Evolutionary conservation across 148 eudicot genomes (phyloP).

Genomic region (Oxyria digyna): DNA sequence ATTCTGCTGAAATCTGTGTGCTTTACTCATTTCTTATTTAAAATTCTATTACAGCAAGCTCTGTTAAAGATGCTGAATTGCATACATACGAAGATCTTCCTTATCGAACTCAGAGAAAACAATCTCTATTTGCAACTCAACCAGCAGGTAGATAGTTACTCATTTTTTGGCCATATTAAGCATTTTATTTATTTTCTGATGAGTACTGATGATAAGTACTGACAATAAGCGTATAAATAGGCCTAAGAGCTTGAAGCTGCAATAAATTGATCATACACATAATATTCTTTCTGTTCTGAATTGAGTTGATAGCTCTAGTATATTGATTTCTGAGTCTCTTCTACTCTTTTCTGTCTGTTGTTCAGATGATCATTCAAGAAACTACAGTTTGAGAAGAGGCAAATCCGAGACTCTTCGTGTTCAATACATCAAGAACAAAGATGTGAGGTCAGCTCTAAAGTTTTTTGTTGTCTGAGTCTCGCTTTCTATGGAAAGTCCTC

Average conservation of each 20-base stretch:
- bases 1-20: background rate
- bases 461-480: background rate
- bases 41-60: slow-evolving; percentile 12
- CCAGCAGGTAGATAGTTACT: background rate
- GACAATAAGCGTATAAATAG: no score
- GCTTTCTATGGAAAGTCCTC: background rate
- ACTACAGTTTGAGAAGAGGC: slow-evolving; percentile 39
- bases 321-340: background rate
- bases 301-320: background rate
- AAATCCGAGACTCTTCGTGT: slow-evolving; percentile 64
- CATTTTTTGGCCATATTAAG: background rate
- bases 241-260: background rate
- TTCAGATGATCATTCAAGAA: slow-evolving; percentile 24
- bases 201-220: no score
- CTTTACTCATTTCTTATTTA: background rate
- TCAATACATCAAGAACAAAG: slow-evolving; percentile 75
- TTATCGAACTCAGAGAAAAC: background rate
- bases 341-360: background rate
- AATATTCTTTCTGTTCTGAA: background rate
- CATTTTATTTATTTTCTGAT: background rate
- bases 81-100: background rate
- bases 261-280: no score
- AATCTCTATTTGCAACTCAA: background rate
- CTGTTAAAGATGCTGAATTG: slow-evolving; percentile 9
- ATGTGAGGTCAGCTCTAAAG: slow-evolving; percentile 63